phyloP scores from a whole-genome alignment of 371 early-diverging fungal genomes.

The Globomyces sp. region DNA sequence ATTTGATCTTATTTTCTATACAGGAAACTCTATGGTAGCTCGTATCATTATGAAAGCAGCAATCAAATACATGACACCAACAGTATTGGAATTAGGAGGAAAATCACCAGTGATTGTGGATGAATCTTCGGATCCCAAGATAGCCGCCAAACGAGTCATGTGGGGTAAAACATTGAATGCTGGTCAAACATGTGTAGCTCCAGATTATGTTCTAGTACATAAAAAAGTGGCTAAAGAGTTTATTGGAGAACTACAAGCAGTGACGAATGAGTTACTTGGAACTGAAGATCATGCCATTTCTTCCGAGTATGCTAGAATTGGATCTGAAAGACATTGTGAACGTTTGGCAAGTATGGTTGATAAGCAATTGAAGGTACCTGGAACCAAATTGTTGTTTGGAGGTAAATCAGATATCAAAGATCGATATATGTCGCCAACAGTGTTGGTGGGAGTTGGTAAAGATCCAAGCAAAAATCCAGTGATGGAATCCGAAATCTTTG shows the following conservation, averaged over 20 bases:
- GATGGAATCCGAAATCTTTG: slow-evolving; percentile 49
- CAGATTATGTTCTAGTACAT: slow-evolving; percentile 79
- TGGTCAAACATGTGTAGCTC: slow-evolving; percentile 85
- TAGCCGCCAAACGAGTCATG: slow-evolving; percentile 72
- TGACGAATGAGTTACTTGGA: slow-evolving; percentile 42
- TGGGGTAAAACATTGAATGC: slow-evolving; percentile 81
- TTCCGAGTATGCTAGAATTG: slow-evolving; percentile 55
- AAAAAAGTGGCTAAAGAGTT: slow-evolving; percentile 51
- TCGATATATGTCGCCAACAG: slow-evolving; percentile 39
- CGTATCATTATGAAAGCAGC: slow-evolving; percentile 77
- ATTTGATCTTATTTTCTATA: slow-evolving; percentile 88
- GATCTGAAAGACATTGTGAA: slow-evolving; percentile 67
- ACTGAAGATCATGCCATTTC: slow-evolving; percentile 43
- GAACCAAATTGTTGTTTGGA: slow-evolving; percentile 32
- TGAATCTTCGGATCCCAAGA: slow-evolving; percentile 55
- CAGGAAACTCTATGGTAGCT: slow-evolving; percentile 77
- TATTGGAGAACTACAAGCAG: slow-evolving; percentile 50
- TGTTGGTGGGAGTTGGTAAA: slow-evolving; percentile 37
- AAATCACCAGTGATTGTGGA: slow-evolving; percentile 80
- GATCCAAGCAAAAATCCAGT: slow-evolving; percentile 30
- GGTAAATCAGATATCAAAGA: slow-evolving; percentile 30
- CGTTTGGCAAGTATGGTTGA: slow-evolving; percentile 62
- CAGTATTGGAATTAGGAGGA: slow-evolving; percentile 85
- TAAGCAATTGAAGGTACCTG: slow-evolving; percentile 23
- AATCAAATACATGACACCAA: slow-evolving; percentile 65